Base-by-base conservation (phyloP, 345 rosid species). In the Melaleuca quinquenervia region DNA sequence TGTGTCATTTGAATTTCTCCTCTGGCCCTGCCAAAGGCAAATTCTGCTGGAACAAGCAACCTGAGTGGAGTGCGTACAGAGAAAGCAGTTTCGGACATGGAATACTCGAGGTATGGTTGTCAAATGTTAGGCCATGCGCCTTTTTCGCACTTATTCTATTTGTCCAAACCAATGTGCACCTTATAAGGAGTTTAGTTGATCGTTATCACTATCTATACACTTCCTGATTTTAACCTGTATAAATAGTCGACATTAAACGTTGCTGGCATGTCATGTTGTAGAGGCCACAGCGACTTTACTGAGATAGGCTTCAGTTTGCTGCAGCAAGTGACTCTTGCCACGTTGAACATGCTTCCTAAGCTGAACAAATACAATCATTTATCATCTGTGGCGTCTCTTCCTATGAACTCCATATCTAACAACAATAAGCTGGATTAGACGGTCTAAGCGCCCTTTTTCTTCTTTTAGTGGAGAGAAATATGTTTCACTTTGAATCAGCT, bases 1-100 rank as follows among this genome's bases (percentile, higher is more conserved):
- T 92, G 20, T 96, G 98, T 76, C 98, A 88, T 50, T 53, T 91
- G 82, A 94, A 94, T 87, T 96, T 94, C 83, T 85, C 98, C 52
- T 91, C 86, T 70, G 97, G 98, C 84, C 93, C 95, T 8, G 99
- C 98, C n/a, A 90, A 93, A 84, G 97, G 94, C 49, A 94, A 91
- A 84, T 94, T 95, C 82, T 96, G 96, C 88, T 96, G 97, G 98
- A 94, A 91, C 83, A 88, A 85, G 88, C 98, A 95, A 88, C 98
- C 98, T 0, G 95, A 95, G 74, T 94, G 93, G 96, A 94, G 99
- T 90, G 98, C 99, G 11, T 90, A 91, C 52, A 91, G 99, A 89
- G 98, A 95, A 84, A 95, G 98, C 89, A 96, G 99, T 91, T 96
- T 96, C 85, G 99, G 99, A 48, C 98, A 95, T 89, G 98, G 96